Percentiles rank a stretch among this genome's conserved stretches.
phyloP scores from a whole-genome alignment of 352 stramenopile genomes.

The Phytophthora meadii region DNA sequence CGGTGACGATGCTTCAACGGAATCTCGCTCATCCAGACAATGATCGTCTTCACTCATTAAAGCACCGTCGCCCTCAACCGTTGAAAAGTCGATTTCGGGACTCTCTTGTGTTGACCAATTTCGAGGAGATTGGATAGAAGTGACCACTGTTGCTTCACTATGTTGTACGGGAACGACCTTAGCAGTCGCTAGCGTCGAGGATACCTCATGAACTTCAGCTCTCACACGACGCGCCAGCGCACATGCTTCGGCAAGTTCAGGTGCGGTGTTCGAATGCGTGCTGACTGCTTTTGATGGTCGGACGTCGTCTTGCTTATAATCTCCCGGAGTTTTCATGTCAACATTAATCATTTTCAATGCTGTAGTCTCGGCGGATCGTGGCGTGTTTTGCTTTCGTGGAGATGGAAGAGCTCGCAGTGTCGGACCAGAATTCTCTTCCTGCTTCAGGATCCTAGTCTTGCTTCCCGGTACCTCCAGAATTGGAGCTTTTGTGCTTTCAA shows the following conservation, averaged over 20 bases:
- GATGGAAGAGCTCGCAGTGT: conserved; percentile 14
- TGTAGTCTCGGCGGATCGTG: conserved; percentile 7
- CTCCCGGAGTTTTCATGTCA: background rate
- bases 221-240: conserved; percentile 26
- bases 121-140: background rate
- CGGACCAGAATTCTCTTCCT: conserved; percentile 5
- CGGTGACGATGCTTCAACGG: background rate
- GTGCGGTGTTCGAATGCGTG: background rate
- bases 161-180: background rate
- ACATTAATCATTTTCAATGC: background rate
- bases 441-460: background rate
- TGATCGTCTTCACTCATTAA: conserved; percentile 3
- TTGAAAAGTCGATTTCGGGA: conserved; percentile 20
- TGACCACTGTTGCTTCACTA: background rate
- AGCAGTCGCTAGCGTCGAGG: background rate
- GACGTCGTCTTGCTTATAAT: conserved; percentile 7
- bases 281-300: background rate
- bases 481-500: conserved; percentile 1
- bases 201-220: conserved; percentile 6
- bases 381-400: conserved; percentile 14
- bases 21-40: conserved; percentile 2
- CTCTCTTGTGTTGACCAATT: background rate
- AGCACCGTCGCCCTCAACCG: conserved; percentile 12
- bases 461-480: background rate
- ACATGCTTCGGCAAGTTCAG: conserved; percentile 25